phyloP scores from a whole-genome alignment of 2,329 filamentous ascomycete species.

The Raffaelea deltoideospora region DNA sequence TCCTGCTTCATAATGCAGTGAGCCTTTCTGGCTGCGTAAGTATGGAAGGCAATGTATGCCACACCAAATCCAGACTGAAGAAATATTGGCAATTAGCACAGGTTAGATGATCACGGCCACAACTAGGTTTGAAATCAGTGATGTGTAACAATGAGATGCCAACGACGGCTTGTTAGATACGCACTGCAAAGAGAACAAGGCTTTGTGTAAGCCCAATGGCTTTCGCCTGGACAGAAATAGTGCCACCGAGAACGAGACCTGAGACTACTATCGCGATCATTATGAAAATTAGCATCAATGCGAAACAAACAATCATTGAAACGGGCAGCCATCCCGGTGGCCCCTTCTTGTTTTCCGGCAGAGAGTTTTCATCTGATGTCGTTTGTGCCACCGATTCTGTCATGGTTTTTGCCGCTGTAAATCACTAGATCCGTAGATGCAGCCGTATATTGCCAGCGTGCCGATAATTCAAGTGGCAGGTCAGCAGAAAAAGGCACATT shows the following conservation, averaged over 20 bases:
- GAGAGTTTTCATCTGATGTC: background rate
- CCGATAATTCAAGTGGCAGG: too few species aligned
- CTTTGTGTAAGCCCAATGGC: conserved; percentile 12
- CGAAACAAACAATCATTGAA: conserved; percentile 6
- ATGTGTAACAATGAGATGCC: background rate
- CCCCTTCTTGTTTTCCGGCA: too few species aligned
- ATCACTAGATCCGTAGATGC: too few species aligned
- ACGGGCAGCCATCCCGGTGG: conserved; percentile 8
- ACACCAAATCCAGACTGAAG: conserved; percentile 14
- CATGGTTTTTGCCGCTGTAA: too few species aligned
- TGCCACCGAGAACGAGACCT: conserved; percentile 10
- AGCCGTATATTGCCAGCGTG: too few species aligned
- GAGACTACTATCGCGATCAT: conserved; percentile 10
- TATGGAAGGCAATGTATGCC: conserved; percentile 16
- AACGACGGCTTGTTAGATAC: background rate
- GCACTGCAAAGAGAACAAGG: conserved; percentile 11
- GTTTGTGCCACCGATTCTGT: too few species aligned
- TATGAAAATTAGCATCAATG: conserved; percentile 8
- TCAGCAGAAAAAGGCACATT: too few species aligned
- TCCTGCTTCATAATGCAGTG: conserved; percentile 9
- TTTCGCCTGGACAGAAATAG: conserved; percentile 6
- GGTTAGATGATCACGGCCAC: too few species aligned
- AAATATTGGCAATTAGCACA: background rate
- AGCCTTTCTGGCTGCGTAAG: conserved; percentile 13
- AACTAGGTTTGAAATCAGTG: background rate